Evolutionary conservation across 495 filamentous ascomycete species (phyloP).

Genomic region (Apiosordaria backusii): DNA sequence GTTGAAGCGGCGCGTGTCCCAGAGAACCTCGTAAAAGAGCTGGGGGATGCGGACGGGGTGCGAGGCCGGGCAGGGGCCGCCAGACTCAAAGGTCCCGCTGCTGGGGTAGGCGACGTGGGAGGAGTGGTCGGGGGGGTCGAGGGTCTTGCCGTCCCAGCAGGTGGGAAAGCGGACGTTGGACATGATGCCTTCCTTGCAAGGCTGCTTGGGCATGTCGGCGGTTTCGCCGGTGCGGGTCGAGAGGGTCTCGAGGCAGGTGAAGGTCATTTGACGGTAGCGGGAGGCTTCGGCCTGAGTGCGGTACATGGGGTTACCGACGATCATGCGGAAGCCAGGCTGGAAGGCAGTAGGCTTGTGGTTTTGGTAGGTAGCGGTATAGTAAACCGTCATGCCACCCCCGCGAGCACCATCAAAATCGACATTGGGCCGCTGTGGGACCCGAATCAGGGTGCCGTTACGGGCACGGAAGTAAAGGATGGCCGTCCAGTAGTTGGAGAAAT

Average conservation of each 20-base stretch:
- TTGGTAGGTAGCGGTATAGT: constrained; percentile 40
- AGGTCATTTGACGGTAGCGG: constrained; percentile 39
- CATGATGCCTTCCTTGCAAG: constrained; percentile 41
- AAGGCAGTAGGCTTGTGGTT: constrained; percentile 46
- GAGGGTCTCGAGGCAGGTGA: constrained; percentile 36
- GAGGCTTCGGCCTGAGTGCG: constrained; percentile 34
- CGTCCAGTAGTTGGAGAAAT: constrained; percentile 47
- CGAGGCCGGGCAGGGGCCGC: constrained; percentile 29
- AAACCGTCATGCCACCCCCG: constrained; percentile 43
- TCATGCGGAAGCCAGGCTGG: constrained; percentile 64
- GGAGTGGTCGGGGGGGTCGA: constrained; percentile 37
- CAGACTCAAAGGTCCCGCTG: constrained; percentile 32
- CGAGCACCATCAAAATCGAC: constrained; percentile 20
- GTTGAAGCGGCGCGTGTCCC: constrained; percentile 39
- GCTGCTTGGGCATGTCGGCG: constrained; percentile 30
- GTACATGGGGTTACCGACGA: constrained; percentile 59
- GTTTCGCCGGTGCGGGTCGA: constrained; percentile 36
- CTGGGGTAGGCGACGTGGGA: constrained; percentile 40
- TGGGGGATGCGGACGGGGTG: constrained; percentile 39
- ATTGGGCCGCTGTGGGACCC: constrained; percentile 32
- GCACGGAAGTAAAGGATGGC: constrained; percentile 40
- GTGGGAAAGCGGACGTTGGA: constrained; percentile 38
- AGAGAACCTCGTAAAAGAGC: constrained; percentile 43
- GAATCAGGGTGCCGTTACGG: constrained; percentile 38
- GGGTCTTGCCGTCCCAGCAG: constrained; percentile 34